phyloP scores from a whole-genome alignment of 345 rosid genomes.

The Camelina hispida region DNA sequence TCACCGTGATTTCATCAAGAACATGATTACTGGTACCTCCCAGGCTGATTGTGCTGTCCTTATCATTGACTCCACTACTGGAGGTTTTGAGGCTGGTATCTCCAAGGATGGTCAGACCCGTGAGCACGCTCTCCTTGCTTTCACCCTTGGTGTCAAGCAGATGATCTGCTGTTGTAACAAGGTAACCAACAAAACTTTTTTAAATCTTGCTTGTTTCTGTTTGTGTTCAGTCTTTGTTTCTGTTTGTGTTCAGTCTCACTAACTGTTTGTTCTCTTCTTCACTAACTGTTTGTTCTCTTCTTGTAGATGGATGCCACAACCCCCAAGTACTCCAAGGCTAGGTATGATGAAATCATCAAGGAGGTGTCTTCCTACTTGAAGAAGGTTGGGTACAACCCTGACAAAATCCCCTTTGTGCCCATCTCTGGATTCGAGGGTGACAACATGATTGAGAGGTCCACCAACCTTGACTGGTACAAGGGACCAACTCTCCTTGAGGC shows the following conservation, averaged over 20 bases:
- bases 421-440: conserved; percentile 64
- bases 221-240: not conserved
- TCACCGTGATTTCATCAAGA: conserved; percentile 81
- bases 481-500: conserved; percentile 58
- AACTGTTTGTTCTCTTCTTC: not conserved
- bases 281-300: not conserved
- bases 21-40: conserved; percentile 86
- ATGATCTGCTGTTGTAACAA: conserved; percentile 84
- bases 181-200: too few species aligned
- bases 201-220: not conserved
- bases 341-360: conserved; percentile 66
- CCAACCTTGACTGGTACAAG: conserved; percentile 64
- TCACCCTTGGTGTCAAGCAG: conserved; percentile 93
- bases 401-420: conserved; percentile 57
- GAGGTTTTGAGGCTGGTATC: conserved; percentile 88
- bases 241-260: not conserved
- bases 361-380: conserved; percentile 63
- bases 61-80: conserved; percentile 81
- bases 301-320: conserved; percentile 62
- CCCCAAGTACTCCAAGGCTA: conserved; percentile 61
- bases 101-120: conserved; percentile 93
- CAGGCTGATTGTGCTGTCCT: conserved; percentile 88
- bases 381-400: conserved; percentile 66
- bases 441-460: conserved; percentile 64
- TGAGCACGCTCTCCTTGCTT: conserved; percentile 86